Evolutionary conservation across 495 filamentous ascomycete species (phyloP).

Genomic region (Penicillium manginii): DNA sequence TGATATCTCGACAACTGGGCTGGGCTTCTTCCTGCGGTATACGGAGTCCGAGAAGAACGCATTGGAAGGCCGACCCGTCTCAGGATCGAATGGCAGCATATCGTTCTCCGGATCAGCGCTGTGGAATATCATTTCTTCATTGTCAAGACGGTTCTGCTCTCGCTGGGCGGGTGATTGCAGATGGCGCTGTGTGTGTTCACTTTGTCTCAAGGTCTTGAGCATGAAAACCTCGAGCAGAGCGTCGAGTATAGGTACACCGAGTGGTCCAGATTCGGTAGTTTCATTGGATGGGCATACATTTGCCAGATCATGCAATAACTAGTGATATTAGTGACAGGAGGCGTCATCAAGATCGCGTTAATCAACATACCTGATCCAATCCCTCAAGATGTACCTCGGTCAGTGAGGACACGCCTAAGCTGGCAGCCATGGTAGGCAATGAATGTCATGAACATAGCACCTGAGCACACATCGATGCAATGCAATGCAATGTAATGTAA

Average conservation of each 20-base stretch:
- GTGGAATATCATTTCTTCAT: slow-evolving; percentile 25
- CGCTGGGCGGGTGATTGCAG: slow-evolving; percentile 3
- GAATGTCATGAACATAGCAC: slow-evolving; percentile 26
- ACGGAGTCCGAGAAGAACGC: slow-evolving; percentile 16
- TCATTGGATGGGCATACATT: slow-evolving; percentile 21
- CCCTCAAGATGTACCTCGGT: slow-evolving; percentile 64
- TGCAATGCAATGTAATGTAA: not conserved
- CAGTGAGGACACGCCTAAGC: slow-evolving; percentile 64
- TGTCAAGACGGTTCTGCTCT: slow-evolving; percentile 8
- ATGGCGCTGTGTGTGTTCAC: slow-evolving; percentile 4
- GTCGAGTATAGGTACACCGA: slow-evolving; percentile 55
- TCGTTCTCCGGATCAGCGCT: not conserved
- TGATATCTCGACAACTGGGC: slow-evolving; percentile 60
- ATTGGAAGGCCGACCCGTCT: slow-evolving; percentile 1
- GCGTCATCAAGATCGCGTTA: not conserved
- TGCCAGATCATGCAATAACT: slow-evolving; percentile 54
- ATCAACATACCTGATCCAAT: slow-evolving; percentile 63
- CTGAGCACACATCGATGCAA: not conserved
- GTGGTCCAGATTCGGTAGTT: slow-evolving; percentile 11
- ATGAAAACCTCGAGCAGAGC: slow-evolving; percentile 50
- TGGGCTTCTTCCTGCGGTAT: slow-evolving; percentile 28
- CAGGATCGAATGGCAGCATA: slow-evolving; percentile 4
- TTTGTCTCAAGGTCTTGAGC: slow-evolving; percentile 15
- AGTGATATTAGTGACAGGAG: slow-evolving; percentile 11
- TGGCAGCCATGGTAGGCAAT: slow-evolving; percentile 37